These are phyloP conservation scores for Carex pumila DNA, from an alignment of 176 grass and related monocot species.

Conservation along the genomic window DNA sequence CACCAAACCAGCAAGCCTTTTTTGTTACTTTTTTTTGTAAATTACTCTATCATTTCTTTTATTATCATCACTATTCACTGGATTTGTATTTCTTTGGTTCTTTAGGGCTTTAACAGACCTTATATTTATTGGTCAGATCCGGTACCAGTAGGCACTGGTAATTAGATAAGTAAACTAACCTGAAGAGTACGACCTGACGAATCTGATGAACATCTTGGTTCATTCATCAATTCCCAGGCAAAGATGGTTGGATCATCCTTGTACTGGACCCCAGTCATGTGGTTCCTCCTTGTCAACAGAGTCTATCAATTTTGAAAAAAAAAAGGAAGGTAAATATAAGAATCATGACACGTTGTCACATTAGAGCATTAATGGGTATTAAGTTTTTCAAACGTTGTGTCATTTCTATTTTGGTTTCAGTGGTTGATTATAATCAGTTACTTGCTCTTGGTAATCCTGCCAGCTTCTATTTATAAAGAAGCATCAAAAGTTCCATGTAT, in stretches of 20 bases:
- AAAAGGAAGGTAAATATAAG: neutral
- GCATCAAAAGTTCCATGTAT: neutral
- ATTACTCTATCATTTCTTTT: neutral
- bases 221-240: conserved; percentile 97
- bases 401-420: neutral
- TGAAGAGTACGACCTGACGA: conserved; percentile 79
- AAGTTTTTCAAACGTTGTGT: neutral
- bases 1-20: neutral
- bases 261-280: conserved; percentile 77
- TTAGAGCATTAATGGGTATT: neutral
- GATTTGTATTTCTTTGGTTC: neutral
- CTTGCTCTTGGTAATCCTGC: neutral
- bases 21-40: neutral
- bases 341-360: neutral
- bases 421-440: neutral
- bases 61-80: neutral
- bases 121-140: neutral
- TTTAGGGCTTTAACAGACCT: neutral
- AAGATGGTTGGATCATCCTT: conserved; percentile 91
- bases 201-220: conserved; percentile 79
- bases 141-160: neutral
- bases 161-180: conserved; percentile 24
- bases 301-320: conserved; percentile 35
- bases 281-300: conserved; percentile 86
- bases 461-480: conserved; percentile 29